Base-by-base conservation (phyloP, 805 yeast genomes). In the Wickerhamiella occidentalis region DNA sequence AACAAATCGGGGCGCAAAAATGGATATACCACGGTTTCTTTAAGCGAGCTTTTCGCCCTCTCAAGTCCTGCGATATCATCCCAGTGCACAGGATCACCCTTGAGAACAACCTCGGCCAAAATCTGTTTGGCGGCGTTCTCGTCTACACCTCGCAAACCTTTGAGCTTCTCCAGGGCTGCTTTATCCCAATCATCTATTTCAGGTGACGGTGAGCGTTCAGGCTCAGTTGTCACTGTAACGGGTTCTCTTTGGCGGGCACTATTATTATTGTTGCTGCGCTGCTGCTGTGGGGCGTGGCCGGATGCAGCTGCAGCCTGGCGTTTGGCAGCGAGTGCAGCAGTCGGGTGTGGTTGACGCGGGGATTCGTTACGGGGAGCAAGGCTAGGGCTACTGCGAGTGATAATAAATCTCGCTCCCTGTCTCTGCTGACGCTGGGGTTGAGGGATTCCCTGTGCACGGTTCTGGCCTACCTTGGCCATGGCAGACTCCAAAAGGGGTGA, bases 21-120 rank as follows among this genome's bases (percentile, higher is more conserved):
- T 21, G 98, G 98, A 63, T 88, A 90, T 12, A 90, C 96, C 3
- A 92, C 96, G 0, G 96, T 85, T 63, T 90, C 98, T 62, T 87
- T 90, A 49, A 90, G 69, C 1, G 96, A 82, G 54, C 75, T 76
- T 61, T 90, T 92, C 2, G 96, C 96, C n/a, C 74, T 72, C 48
- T 82, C 90, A 26, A 92, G 67, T 0, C 98, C 98, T 0, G 95
- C 95, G 54, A 90, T 83, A 61, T 92, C 97, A 47, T 82, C 90
- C 97, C 97, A 92, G 57, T 76, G 80, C 1, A 90, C 92, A 57
- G 85, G 85, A 61, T 88, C 96, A 12, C 95, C 96, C 49, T 79
- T 80, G 4, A 87, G 82, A 22, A 90, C 82, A 51, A 90, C 85
- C 60, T 90, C 96, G 54, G 82, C 83, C 50, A 90, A 68, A 47